Evolutionary conservation across 345 rosid genomes (phyloP).

Genomic region (Conringia planisiliqua): DNA sequence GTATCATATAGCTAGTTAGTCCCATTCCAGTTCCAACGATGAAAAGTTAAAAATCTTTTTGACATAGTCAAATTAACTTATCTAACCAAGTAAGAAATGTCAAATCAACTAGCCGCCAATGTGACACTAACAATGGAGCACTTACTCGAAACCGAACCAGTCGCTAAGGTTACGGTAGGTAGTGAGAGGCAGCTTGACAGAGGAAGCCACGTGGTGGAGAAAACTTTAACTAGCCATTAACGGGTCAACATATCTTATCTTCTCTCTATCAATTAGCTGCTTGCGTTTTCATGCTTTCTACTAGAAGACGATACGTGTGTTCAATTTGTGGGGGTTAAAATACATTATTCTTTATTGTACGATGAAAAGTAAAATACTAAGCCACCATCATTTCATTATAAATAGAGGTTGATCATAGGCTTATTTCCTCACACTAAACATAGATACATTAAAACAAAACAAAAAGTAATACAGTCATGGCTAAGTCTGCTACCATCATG

Average conservation of each 20-base stretch:
- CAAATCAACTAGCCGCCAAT: not conserved
- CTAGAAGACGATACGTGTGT: not conserved
- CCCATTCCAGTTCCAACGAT: not conserved
- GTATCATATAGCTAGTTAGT: not conserved
- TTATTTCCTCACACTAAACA: constrained; percentile 1
- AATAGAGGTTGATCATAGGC: not conserved
- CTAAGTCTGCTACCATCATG: not conserved
- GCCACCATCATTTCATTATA: not conserved
- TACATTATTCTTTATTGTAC: not conserved
- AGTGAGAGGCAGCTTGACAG: not conserved
- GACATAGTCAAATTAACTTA: not conserved
- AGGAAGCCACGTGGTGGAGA: not conserved
- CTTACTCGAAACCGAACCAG: not conserved
- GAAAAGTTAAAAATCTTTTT: not conserved
- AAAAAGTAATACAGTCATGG: not conserved
- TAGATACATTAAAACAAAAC: not conserved
- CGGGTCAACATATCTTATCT: not conserved
- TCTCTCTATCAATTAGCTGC: not conserved
- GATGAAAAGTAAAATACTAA: not conserved
- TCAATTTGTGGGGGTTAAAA: not conserved
- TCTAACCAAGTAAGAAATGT: not conserved
- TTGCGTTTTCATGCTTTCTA: not conserved
- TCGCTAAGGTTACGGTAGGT: not conserved
- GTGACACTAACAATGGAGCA: not conserved
- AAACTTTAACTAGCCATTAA: not conserved